Base-by-base conservation (phyloP, 2,329 filamentous ascomycete species). In the Magnaporthales sp. region DNA sequence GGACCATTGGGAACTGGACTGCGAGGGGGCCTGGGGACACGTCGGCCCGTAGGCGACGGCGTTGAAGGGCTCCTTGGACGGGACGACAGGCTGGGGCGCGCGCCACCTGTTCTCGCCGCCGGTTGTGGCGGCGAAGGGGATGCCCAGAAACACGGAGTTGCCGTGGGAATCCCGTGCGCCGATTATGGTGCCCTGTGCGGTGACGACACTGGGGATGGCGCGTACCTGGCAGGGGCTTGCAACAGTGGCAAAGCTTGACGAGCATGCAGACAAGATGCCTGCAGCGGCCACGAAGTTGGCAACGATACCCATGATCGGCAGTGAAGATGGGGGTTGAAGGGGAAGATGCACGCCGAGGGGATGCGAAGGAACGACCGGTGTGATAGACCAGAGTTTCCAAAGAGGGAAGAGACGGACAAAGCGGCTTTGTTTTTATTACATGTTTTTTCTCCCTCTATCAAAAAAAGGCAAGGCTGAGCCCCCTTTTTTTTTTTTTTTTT, bases 31-130 rank as follows among this genome's bases (percentile, higher is more conserved):
- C 32, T 64, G 62, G 31, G 62, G 32, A 9, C 62, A 64, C 13
- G 32, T 64, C 32, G 62, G 62, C 26, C 32, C 62, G 32, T 64
- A 64, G 24, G 62, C 32, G 62, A 38, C 27, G 13, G 32, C 62
- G 62, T 46, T 19, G 13, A 64, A 30, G 24, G 32, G 62, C 24
- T 51, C 32, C 27, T 24, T 19, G 10, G 62, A 64, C 24, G 31
- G 32, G 19, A 51, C 62, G 32, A 64, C 32, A 13, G 62, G 32
- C 32, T 30, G 62, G 0, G 32, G 32, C 15, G 32, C 32, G 24
- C 62, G 62, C 62, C 62, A 64, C 46, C 62, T 64, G 62, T 64
- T 64, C 13, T 54, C 62, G 62, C 32, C 62, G 32, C 27, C 32
- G 15, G 62, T 54, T 3, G 31, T 54, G 24, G 62, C 62, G 22